phyloP scores from a whole-genome alignment of 441 rosid species.

The Gossypium davidsonii region DNA sequence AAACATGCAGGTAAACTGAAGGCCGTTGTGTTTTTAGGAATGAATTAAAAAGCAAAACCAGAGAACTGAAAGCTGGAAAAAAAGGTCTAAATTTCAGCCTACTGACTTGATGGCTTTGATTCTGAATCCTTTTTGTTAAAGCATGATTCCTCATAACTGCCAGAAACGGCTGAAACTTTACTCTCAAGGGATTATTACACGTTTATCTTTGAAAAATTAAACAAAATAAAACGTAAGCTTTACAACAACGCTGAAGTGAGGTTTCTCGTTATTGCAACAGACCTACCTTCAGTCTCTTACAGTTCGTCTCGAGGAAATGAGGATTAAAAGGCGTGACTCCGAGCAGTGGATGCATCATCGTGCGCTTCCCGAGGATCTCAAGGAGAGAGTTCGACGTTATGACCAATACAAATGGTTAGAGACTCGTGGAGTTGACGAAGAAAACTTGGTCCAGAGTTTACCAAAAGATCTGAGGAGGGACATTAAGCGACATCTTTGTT shows the following conservation, averaged over 20 bases:
- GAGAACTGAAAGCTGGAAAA: too few species aligned
- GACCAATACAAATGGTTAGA: constrained; percentile 77
- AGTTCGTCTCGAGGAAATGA: constrained; percentile 90
- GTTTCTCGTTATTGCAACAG: constrained; percentile 35
- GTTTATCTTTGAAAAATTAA: neutral
- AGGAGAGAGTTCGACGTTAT: constrained; percentile 59
- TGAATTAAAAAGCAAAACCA: too few species aligned
- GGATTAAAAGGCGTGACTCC: constrained; percentile 88
- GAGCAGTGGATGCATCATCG: constrained; percentile 99
- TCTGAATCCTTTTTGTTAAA: neutral
- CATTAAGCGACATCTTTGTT: constrained; percentile 87
- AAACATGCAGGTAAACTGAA: constrained; percentile 66
- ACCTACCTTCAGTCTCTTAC: constrained; percentile 83
- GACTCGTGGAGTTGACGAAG: constrained; percentile 74
- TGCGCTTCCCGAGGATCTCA: constrained; percentile 64
- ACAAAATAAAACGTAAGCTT: constrained; percentile 2
- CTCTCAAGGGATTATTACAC: neutral
- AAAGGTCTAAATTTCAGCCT: too few species aligned
- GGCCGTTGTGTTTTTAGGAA: neutral
- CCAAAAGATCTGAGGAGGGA: constrained; percentile 93
- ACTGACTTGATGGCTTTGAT: neutral
- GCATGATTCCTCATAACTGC: neutral
- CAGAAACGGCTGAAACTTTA: neutral
- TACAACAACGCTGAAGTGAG: neutral
- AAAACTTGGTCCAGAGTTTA: constrained; percentile 60